A percentile compares a stretch with the other conserved stretches of the same genome.
phyloP scores from a whole-genome alignment of 768 basidiomycete species.

The Suillus spraguei region DNA sequence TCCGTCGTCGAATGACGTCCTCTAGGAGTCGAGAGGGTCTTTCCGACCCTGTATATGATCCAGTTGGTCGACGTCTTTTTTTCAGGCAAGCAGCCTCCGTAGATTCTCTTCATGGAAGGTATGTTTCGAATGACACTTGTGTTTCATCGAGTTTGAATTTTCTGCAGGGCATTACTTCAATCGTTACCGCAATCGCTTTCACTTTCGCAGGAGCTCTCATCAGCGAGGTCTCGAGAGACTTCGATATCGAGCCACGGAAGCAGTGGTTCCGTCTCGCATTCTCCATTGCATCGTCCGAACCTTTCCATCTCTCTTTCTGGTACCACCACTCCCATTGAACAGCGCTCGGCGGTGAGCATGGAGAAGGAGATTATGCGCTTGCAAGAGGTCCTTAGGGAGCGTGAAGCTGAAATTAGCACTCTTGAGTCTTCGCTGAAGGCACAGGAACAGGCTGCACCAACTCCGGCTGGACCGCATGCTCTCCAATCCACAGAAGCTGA shows the following conservation, averaged over 20 bases:
- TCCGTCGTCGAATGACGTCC: conserved; percentile 56
- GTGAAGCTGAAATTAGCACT: conserved; percentile 86
- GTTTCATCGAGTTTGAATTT: conserved; percentile 21
- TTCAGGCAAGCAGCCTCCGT: conserved; percentile 86
- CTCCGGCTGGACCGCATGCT: conserved; percentile 8
- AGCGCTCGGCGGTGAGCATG: conserved; percentile 81
- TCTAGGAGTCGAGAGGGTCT: conserved; percentile 49
- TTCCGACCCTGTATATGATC: conserved; percentile 45
- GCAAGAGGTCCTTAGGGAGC: conserved; percentile 88
- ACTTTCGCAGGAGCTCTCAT: conserved; percentile 96
- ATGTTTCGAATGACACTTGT: conserved; percentile 21
- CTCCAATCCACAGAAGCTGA: conserved; percentile 17
- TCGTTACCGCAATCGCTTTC: conserved; percentile 94
- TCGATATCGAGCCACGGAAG: conserved; percentile 79
- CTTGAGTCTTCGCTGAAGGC: conserved; percentile 61
- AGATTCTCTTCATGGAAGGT: conserved; percentile 90
- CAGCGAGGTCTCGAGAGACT: conserved; percentile 81
- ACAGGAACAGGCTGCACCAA: conserved; percentile 27
- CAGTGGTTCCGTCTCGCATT: conserved; percentile 65
- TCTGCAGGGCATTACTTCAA: conserved; percentile 82
- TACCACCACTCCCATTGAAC: conserved; percentile 38
- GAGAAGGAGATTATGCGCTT: conserved; percentile 96
- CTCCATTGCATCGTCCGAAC: conserved; percentile 58
- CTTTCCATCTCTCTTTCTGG: conserved; percentile 58
- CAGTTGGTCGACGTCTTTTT: conserved; percentile 70